Percentiles rank a stretch among this genome's conserved stretches.
These are phyloP conservation scores for Ogataea philodendri DNA, from an alignment of 805 yeast species.

Conservation along the genomic window DNA sequence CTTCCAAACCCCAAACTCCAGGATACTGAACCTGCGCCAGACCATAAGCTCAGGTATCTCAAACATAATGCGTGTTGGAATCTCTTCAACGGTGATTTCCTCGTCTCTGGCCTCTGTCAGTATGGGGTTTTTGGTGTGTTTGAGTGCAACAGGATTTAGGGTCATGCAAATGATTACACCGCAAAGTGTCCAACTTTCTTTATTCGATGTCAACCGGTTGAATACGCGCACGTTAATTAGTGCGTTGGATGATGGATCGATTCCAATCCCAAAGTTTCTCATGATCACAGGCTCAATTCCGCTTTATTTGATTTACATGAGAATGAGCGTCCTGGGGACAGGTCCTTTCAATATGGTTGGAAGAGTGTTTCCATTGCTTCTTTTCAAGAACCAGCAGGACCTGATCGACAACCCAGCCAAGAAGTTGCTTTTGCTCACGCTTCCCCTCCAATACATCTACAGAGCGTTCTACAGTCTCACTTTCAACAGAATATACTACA, in stretches of 20 bases:
- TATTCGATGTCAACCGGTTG: conserved; percentile 27
- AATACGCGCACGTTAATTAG: conserved; percentile 12
- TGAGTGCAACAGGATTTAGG: conserved; percentile 32
- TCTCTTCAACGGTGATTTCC: conserved; percentile 19
- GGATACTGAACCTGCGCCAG: conserved; percentile 15
- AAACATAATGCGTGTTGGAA: conserved; percentile 21
- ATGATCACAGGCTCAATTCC: conserved; percentile 33
- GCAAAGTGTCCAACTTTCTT: conserved; percentile 30
- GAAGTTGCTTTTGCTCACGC: conserved; percentile 16
- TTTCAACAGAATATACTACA: conserved; percentile 37
- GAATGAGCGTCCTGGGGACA: conserved; percentile 18
- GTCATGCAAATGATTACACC: conserved; percentile 32
- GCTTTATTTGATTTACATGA: conserved; percentile 25
- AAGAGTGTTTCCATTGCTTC: conserved; percentile 15
- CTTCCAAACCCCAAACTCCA: conserved; percentile 26
- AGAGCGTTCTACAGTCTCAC: conserved; percentile 25
- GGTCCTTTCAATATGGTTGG: conserved; percentile 13
- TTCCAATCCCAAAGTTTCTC: conserved; percentile 25
- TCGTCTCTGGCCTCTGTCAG: conserved; percentile 25
- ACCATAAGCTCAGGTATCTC: conserved; percentile 16
- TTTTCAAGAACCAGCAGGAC: conserved; percentile 17
- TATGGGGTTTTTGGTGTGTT: conserved; percentile 20
- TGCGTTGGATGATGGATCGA: conserved; percentile 22
- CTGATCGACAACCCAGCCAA: conserved; percentile 16
- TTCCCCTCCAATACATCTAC: conserved; percentile 21